Percentiles rank a stretch among this genome's conserved stretches.
These are phyloP conservation scores for Picea glauca DNA, from an alignment of 75 land plant genomes.

Conservation along the genomic window DNA sequence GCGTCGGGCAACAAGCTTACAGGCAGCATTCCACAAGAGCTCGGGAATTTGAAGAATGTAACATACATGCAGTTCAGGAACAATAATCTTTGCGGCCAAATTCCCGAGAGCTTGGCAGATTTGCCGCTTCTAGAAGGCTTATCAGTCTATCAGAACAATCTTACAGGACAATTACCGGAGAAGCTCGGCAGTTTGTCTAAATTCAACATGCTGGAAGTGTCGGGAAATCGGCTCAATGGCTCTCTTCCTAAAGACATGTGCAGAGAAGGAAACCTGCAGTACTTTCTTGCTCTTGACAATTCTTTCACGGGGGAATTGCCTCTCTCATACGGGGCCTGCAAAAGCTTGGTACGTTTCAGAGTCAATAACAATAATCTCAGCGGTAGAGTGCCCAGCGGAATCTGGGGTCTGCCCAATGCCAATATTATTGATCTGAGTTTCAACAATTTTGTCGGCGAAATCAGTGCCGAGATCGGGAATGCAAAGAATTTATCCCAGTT, in stretches of 20 bases:
- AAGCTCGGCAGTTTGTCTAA: conserved; percentile 59
- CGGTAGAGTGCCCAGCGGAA: conserved; percentile 24
- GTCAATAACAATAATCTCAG: conserved; percentile 20
- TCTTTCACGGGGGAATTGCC: conserved; percentile 46
- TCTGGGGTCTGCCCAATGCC: conserved; percentile 20
- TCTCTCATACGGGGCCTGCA: conserved; percentile 18
- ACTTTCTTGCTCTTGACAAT: conserved; percentile 68
- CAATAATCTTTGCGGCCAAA: conserved; percentile 63
- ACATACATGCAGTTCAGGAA: conserved; percentile 65
- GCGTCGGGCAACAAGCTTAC: conserved; percentile 65
- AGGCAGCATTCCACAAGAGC: conserved; percentile 41
- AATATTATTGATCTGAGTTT: conserved; percentile 26
- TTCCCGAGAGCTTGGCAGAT: conserved; percentile 52
- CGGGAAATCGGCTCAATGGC: conserved; percentile 14
- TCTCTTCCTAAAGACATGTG: conserved; percentile 27
- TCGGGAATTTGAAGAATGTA: conserved; percentile 35
- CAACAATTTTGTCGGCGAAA: conserved; percentile 59
- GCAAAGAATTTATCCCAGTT: conserved; percentile 34
- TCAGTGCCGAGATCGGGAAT: conserved; percentile 38
- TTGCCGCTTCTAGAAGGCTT: conserved; percentile 45
- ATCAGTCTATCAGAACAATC: conserved; percentile 61
- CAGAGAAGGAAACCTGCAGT: conserved; percentile 21
- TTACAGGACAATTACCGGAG: conserved; percentile 54
- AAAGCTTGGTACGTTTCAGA: conserved; percentile 14
- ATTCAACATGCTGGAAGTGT: conserved; percentile 36